These are phyloP conservation scores for Ceratocystiopsis sp. DNA, from an alignment of 2,329 filamentous ascomycete species.

Conservation along the genomic window DNA sequence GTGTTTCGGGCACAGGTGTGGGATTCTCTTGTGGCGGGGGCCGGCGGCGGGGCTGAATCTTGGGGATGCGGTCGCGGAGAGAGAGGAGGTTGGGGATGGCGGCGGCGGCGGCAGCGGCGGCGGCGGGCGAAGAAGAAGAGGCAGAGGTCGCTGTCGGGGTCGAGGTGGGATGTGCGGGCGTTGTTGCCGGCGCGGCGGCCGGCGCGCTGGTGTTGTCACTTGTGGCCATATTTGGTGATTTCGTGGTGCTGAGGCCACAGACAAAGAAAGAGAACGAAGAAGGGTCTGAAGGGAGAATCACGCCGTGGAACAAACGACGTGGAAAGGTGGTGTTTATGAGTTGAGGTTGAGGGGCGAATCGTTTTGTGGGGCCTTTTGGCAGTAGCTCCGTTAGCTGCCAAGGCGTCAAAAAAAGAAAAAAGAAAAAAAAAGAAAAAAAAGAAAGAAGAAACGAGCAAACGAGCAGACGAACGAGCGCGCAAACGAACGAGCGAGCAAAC, in stretches of 20 bases:
- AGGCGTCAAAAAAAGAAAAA: too few relatives aligned
- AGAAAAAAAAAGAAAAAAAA: too few relatives aligned
- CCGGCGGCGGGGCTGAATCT: constrained; percentile 47
- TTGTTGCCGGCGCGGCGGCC: background rate
- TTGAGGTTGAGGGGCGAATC: too few relatives aligned
- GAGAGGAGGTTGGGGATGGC: constrained; percentile 31
- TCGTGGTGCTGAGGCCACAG: background rate
- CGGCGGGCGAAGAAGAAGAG: constrained; percentile 3
- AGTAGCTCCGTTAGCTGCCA: too few relatives aligned
- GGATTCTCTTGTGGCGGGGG: constrained; percentile 33
- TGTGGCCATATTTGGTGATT: background rate
- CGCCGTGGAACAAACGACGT: too few relatives aligned
- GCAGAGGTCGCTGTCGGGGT: background rate
- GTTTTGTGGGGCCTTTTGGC: too few relatives aligned
- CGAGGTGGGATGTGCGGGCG: background rate
- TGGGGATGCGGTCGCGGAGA: constrained; percentile 44
- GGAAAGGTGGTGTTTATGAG: too few relatives aligned
- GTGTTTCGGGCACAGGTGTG: constrained; percentile 57
- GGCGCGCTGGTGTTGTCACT: background rate
- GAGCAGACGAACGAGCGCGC: too few relatives aligned
- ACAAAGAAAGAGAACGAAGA: too few relatives aligned
- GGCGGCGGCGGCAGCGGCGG: background rate
- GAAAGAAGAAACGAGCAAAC: too few relatives aligned
- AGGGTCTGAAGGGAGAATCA: too few relatives aligned
- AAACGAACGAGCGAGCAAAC: too few relatives aligned